A percentile compares a stretch with the other conserved stretches of the same genome.
Evolutionary conservation across 2,329 filamentous ascomycete species (phyloP).

Genomic region (Pseudocercospora pini-densiflorae): DNA sequence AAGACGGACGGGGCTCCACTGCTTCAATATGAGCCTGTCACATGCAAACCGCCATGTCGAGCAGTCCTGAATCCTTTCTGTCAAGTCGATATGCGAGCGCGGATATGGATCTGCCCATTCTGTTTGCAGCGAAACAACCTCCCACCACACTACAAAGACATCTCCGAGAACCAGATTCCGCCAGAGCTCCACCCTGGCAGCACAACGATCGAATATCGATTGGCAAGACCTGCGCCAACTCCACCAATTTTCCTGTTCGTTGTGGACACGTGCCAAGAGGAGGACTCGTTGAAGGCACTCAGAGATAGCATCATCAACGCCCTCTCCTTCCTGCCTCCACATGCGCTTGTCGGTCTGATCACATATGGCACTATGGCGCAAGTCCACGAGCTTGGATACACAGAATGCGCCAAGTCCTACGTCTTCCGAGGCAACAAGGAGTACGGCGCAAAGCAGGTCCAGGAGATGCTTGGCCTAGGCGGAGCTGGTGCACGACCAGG

Average conservation of each 20-base stretch:
- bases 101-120: slow-evolving; percentile 89
- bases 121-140: slow-evolving; percentile 83
- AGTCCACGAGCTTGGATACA: slow-evolving; percentile 97
- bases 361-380: slow-evolving; percentile 95
- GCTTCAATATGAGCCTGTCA: slow-evolving; percentile 94
- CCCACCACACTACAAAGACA: slow-evolving; percentile 87
- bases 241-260: slow-evolving; percentile 87
- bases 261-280: slow-evolving; percentile 86
- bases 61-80: slow-evolving; percentile 97
- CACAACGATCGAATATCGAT: slow-evolving; percentile 87
- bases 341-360: slow-evolving; percentile 80
- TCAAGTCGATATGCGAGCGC: slow-evolving; percentile 81
- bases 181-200: slow-evolving; percentile 81
- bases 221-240: slow-evolving; percentile 80
- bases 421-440: slow-evolving; percentile 98
- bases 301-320: slow-evolving; percentile 89
- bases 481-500: slow-evolving; percentile 68
- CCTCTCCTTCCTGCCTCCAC: slow-evolving; percentile 78
- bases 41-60: slow-evolving; percentile 94
- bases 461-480: slow-evolving; percentile 90
- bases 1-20: slow-evolving; percentile 80
- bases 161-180: slow-evolving; percentile 79
- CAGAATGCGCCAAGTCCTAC: slow-evolving; percentile 97
- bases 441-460: slow-evolving; percentile 97
- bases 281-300: slow-evolving; percentile 79